Base-by-base conservation (phyloP, 192 early-diverging fungal genomes). In the Backusella morwellensis region DNA sequence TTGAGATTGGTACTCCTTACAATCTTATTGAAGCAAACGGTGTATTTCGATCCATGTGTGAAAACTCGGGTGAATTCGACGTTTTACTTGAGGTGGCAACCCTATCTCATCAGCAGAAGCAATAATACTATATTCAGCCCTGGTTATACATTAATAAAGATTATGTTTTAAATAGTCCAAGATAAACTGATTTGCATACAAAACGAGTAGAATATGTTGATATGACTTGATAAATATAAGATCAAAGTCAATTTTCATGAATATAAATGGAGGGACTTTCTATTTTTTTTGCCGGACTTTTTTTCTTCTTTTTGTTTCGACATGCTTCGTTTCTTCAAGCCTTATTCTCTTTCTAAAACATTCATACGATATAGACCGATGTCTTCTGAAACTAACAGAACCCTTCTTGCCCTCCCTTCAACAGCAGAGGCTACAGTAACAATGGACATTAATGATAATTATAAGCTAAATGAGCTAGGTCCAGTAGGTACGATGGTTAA, bases 1-100 rank as follows among this genome's bases (percentile, higher is more conserved):
- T 87, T n/a, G 96, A 97, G 81, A 92, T 91, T 84, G 96, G 91
- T 54, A 54, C 52, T 4, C 52, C 52, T 21, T 54, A 23, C 21
- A 7, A 54, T n/a, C 52, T 54, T 54, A 54, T 54, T 54, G n/a
- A 54, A 54, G 52, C 19, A 54, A 54, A n/a, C 15, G 52, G n/a
- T 54, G 6, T 8, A 21, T 54, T 54, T 21, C 17, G 52, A 54
- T 54, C 52, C 17, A 19, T 21, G n/a, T 54, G 52, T 7, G 52
- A 54, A 54, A 54, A 54, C 1, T 21, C 52, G 7, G 52, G 52
- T n/a, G 52, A 54, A 23, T 54, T 54, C 21, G 52, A 54, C 2
- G 52, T 21, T 19, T n/a, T 54, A 54, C 52, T 54, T n/a, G 4
- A 21, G 6, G 23, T 54, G n/a, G 52, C n/a, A 19, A 54, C 52